Evolutionary conservation across 2,329 filamentous ascomycete genomes (phyloP).

Genomic region (Trematosphaeria pertusa): DNA sequence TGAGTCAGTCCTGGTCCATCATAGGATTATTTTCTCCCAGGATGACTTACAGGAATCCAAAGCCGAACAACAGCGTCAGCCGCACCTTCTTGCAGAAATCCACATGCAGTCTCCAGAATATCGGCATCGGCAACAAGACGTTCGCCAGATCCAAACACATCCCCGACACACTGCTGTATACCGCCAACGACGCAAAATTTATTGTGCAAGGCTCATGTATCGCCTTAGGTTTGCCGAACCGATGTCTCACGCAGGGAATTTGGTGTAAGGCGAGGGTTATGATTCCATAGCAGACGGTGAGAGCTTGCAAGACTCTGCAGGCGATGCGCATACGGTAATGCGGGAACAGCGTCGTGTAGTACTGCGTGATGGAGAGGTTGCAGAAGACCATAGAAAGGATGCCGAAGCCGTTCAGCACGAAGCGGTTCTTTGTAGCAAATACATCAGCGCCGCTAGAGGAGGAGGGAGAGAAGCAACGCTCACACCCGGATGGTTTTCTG

Average conservation of each 20-base stretch:
- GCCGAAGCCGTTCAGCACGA: conserved; percentile 1
- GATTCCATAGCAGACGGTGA: background rate
- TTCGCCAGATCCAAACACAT: conserved; percentile 4
- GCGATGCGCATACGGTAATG: conserved; percentile 1
- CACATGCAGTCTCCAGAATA: conserved; percentile 1
- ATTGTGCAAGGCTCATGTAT: background rate
- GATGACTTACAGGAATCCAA: background rate
- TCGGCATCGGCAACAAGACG: background rate
- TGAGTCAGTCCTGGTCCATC: background rate
- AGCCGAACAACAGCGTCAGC: background rate
- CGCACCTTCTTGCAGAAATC: conserved; percentile 1
- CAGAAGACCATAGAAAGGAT: conserved; percentile 2
- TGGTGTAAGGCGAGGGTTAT: conserved; percentile 1
- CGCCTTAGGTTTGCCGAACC: conserved; percentile 1
- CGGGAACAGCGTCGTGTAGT: conserved; percentile 4
- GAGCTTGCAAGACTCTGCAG: background rate
- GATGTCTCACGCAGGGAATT: background rate
- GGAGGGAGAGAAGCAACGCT: background rate
- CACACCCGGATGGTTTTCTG: conserved; percentile 2
- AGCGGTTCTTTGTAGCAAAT: background rate
- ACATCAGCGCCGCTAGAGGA: background rate
- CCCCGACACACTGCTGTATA: background rate
- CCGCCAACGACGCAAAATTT: conserved; percentile 1
- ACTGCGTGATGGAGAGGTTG: conserved; percentile 6
- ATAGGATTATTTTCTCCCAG: too few species aligned